phyloP scores from a whole-genome alignment of 108 stramenopile species.

The Cyclotella cryptica region DNA sequence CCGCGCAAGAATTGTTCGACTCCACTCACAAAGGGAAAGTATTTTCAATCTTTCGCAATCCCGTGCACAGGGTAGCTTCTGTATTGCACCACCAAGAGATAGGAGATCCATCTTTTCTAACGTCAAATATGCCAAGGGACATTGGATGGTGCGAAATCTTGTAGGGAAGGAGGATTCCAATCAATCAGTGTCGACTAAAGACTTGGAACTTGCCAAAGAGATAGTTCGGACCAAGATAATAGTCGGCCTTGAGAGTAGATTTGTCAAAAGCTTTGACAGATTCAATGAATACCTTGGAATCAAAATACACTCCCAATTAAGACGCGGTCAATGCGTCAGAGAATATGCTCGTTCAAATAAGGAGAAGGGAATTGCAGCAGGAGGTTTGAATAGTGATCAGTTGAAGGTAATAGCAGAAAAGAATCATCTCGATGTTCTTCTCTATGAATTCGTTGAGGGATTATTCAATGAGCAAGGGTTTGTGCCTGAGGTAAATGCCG shows the following conservation, averaged over 20 bases:
- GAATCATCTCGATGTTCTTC: conserved; percentile 40
- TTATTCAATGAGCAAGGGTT: conserved; percentile 27
- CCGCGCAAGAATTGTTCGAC: conserved; percentile 30
- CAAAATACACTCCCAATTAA: not conserved
- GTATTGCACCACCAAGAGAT: not conserved
- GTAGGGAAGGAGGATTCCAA: conserved; percentile 20
- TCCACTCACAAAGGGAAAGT: conserved; percentile 31
- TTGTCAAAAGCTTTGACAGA: conserved; percentile 25
- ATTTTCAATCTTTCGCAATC: conserved; percentile 49
- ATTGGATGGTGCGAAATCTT: conserved; percentile 37
- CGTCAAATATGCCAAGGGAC: not conserved
- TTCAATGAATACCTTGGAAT: conserved; percentile 27
- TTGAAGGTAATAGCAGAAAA: conserved; percentile 34
- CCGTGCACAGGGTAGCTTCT: conserved; percentile 14
- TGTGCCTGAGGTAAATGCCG: not conserved
- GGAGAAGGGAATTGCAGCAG: not conserved
- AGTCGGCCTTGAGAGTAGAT: conserved; percentile 24
- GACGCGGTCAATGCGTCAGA: conserved; percentile 8
- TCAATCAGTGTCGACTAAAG: conserved; percentile 14
- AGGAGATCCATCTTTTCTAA: not conserved
- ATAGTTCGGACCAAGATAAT: conserved; percentile 29
- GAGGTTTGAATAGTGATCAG: conserved; percentile 16
- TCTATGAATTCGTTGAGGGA: conserved; percentile 39
- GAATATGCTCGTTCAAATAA: not conserved
- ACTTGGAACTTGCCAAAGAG: conserved; percentile 43